Conservation (phyloP, 345 rosid genomes). For the Arabidopsis arenosa region DNA sequence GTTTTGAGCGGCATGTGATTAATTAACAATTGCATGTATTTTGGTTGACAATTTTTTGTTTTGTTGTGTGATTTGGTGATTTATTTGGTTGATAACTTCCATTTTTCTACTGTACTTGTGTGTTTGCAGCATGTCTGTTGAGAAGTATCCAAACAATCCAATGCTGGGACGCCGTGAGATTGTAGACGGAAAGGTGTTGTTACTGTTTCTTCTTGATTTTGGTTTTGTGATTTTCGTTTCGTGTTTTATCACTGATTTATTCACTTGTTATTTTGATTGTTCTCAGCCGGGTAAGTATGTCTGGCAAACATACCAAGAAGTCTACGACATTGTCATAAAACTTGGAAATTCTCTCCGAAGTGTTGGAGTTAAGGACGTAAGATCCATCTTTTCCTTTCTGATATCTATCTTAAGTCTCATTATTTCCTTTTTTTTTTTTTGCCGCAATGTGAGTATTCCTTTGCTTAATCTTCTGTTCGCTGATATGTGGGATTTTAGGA, state of each 20-base stretch:
- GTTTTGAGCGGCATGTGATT: neutral
- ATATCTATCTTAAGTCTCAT: neutral
- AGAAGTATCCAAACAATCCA: slow-evolving; percentile 64
- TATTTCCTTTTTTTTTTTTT: neutral
- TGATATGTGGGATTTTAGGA: slow-evolving; percentile 51
- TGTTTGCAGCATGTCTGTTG: slow-evolving; percentile 67
- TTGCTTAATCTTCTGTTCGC: neutral
- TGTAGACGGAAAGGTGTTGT: slow-evolving; percentile 65
- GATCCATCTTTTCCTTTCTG: neutral
- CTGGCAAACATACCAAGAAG: slow-evolving; percentile 79
- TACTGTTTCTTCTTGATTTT: neutral
- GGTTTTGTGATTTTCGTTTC: neutral
- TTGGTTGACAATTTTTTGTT: neutral
- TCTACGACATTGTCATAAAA: slow-evolving; percentile 72
- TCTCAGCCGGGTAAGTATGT: slow-evolving; percentile 71
- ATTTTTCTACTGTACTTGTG: slow-evolving; percentile 11
- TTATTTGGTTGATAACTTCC: slow-evolving; percentile 1
- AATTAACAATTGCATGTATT: neutral
- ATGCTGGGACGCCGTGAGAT: slow-evolving; percentile 85
- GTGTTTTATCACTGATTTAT: neutral
- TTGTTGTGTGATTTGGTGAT: neutral
- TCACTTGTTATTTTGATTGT: slow-evolving; percentile 26
- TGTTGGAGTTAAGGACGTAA: slow-evolving; percentile 74
- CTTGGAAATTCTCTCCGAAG: slow-evolving; percentile 74
- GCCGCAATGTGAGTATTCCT: neutral